These are phyloP conservation scores for Ceratocystis cubensis DNA, from an alignment of 2,329 filamentous ascomycete species.

Conservation along the genomic window DNA sequence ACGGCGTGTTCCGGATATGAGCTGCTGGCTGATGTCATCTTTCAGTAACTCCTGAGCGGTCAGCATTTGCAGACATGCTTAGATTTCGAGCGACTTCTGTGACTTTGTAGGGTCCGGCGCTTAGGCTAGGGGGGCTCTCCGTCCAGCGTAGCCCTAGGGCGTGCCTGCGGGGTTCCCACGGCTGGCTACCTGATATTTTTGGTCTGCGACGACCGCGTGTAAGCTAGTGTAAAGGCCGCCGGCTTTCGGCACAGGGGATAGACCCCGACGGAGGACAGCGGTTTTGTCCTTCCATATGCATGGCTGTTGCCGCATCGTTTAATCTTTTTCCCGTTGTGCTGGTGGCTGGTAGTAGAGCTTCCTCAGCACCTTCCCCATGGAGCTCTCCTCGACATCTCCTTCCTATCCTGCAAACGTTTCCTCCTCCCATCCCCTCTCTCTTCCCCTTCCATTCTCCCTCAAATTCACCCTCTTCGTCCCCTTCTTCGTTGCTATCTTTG, in stretches of 20 bases:
- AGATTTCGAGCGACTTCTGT: no score
- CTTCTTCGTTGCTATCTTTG: background rate
- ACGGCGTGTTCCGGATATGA: no score
- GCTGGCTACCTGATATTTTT: no score
- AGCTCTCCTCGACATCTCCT: background rate
- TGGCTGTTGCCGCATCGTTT: background rate
- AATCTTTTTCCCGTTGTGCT: background rate
- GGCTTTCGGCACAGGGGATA: no score
- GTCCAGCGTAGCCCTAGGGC: background rate
- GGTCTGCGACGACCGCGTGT: no score
- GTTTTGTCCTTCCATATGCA: background rate
- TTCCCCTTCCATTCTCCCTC: background rate
- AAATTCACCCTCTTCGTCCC: background rate
- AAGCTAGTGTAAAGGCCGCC: accelerated
- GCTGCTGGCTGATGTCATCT: no score
- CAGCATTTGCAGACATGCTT: no score
- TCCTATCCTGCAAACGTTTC: background rate
- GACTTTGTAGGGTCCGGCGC: background rate
- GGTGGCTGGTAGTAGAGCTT: background rate
- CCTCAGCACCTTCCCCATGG: no score
- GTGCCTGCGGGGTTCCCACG: no score
- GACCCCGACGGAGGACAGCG: no score
- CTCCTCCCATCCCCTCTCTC: background rate
- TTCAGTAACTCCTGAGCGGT: no score
- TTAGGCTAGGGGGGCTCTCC: background rate